Conservation (phyloP, 148 eudicot species). For the Limonium bicolor region DNA sequence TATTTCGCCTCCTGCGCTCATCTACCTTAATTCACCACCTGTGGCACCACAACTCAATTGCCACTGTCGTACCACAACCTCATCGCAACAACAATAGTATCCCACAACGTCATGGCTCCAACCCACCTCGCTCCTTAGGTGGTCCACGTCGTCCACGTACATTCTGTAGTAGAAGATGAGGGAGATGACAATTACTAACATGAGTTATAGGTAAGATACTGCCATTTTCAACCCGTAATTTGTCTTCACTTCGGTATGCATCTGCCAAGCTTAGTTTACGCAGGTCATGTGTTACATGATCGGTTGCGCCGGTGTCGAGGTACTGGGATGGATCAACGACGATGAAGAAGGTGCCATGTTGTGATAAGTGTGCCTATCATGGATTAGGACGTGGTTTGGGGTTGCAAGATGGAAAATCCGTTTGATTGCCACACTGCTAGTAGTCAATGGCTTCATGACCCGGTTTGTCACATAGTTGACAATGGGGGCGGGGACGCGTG, state of each 20-base stretch:
- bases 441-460: not conserved
- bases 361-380: not conserved
- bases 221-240: not conserved
- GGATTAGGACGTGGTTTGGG: not conserved
- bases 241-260: not conserved
- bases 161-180: not conserved
- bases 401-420: not conserved
- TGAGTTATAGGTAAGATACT: not conserved
- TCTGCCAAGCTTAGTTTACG: not conserved
- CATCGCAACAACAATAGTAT: no score
- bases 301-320: not conserved
- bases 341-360: not conserved
- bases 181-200: not conserved
- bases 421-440: not conserved
- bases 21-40: no score
- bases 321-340: not conserved
- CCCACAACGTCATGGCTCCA: no score
- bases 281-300: no score
- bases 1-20: no score
- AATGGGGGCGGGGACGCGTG: not conserved
- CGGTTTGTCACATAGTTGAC: not conserved
- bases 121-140: no score
- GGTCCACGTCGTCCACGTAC: no score
- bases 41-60: no score
- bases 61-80: no score